Percentiles rank a stretch among this genome's conserved stretches.
Conservation (phyloP, 2,329 filamentous ascomycete species). For the Laburnicola sp. region DNA sequence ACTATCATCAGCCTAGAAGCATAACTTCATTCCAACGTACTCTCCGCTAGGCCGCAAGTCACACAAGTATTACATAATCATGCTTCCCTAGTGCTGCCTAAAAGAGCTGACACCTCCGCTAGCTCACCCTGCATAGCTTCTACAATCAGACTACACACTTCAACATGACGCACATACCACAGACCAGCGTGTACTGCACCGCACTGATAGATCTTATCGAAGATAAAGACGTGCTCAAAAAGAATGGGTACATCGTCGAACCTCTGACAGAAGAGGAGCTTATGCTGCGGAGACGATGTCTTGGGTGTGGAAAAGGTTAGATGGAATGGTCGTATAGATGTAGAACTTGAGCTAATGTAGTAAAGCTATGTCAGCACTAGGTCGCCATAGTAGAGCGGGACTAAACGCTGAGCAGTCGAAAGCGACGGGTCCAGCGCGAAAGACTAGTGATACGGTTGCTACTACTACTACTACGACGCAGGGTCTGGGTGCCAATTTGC, state of each 20-base stretch:
- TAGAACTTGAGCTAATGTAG: not conserved
- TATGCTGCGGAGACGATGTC: constrained; percentile 15
- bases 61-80: no score
- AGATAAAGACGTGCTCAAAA: not conserved
- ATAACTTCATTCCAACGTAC: no score
- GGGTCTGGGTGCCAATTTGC: not conserved
- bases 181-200: not conserved
- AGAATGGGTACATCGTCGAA: constrained; percentile 14
- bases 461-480: no score
- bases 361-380: constrained; percentile 1
- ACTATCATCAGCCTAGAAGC: no score
- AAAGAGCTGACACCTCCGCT: no score
- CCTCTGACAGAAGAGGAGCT: constrained; percentile 16
- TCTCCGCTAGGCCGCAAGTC: no score
- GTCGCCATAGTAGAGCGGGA: not conserved
- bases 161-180: not conserved
- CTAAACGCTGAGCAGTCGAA: not conserved
- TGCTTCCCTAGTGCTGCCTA: no score
- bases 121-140: no score
- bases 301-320: constrained; percentile 19
- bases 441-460: not conserved
- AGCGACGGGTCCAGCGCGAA: not conserved
- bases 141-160: no score
- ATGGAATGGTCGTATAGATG: no score
- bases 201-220: constrained; percentile 7